Base-by-base conservation (phyloP, 2,329 filamentous ascomycete genomes). In the Peltaster fructicola region DNA sequence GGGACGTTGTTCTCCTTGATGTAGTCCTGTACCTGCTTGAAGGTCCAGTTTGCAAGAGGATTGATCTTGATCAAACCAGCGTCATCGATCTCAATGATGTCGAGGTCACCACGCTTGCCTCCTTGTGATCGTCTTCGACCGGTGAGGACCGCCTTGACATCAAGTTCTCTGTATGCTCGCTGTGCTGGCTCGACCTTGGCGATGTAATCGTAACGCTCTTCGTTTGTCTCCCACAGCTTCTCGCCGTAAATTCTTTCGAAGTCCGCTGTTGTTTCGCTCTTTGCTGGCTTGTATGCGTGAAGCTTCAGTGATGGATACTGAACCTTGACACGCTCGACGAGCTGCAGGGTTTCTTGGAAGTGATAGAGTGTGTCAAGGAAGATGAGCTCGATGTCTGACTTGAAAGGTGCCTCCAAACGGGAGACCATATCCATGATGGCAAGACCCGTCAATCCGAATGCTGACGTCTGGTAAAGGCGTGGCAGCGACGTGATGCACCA, bases 181-280 rank as follows among this genome's bases (percentile, higher is more conserved):
- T 92, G 74, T 27, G 84, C 80, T 9, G 88, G 88, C 61, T 98
- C 88, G 23, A 98, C 88, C 62, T 98, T 98, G 57, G 84, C 88
- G 34, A 88, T 64, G 65, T 80, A 95, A 63, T 98, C 88, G 56
- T 98, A 98, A 44, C 85, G 67, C 45, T 93, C 79, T 24, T 82
- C 67, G 36, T 88, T 75, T 15, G 61, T 68, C 49, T 92, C 77
- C 73, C 84, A 98, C 23, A 95, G 59, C 37, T 70, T 68, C 47
- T 73, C 62, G 44, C 88, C 88, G 47, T 93, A 81, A 43, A 70
- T 73, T 33, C 65, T 59, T 49, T 81, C 76, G 45, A 98, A 93
- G 36, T 91, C 74, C 25, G 67, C 66, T 10, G 67, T 63, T 0
- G 65, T 82, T 28, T 75, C 65, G 43, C 68, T 67, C 25, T 75